A percentile compares a stretch with the other conserved stretches of the same genome.
Evolutionary conservation across 768 basidiomycete genomes (phyloP).

Genomic region (Phaffia australis): DNA sequence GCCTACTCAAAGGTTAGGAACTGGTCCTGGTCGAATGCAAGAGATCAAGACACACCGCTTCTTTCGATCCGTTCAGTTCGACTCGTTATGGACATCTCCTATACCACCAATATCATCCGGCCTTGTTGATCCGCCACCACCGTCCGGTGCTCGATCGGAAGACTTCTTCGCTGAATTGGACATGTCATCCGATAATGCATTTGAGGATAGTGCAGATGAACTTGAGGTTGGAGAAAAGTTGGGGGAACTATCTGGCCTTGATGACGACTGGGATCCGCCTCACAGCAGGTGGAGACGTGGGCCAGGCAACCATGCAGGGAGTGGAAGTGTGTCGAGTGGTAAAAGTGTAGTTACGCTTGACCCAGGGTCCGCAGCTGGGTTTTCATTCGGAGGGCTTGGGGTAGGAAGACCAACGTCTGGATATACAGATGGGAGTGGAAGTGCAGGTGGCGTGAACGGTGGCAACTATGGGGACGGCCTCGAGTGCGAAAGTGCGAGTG

Average conservation of each 20-base stretch:
- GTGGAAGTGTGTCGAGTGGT: conserved; percentile 22
- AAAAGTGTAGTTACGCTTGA: conserved; percentile 18
- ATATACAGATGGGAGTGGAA: background rate
- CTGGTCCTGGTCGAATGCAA: conserved; percentile 6
- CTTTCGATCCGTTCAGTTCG: conserved; percentile 12
- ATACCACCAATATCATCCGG: conserved; percentile 16
- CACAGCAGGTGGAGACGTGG: conserved; percentile 8
- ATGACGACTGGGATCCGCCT: conserved; percentile 20
- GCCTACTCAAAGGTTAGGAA: conserved; percentile 16
- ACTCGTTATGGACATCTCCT: conserved; percentile 7
- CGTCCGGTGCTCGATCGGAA: background rate
- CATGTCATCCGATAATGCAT: background rate
- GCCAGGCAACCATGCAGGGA: background rate
- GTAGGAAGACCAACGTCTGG: conserved; percentile 4
- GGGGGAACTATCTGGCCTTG: conserved; percentile 1
- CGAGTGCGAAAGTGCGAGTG: conserved; percentile 1
- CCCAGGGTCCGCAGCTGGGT: conserved; percentile 8
- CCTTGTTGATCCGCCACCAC: conserved; percentile 18
- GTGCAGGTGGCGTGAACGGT: conserved; percentile 6
- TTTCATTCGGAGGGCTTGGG: conserved; percentile 2
- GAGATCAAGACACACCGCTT: conserved; percentile 21
- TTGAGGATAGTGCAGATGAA: conserved; percentile 3
- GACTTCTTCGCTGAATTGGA: conserved; percentile 20
- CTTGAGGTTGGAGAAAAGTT: conserved; percentile 5
- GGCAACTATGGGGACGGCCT: background rate